Evolutionary conservation across 164 flowering plant genomes (phyloP).

Genomic region (Amborella trichopoda): DNA sequence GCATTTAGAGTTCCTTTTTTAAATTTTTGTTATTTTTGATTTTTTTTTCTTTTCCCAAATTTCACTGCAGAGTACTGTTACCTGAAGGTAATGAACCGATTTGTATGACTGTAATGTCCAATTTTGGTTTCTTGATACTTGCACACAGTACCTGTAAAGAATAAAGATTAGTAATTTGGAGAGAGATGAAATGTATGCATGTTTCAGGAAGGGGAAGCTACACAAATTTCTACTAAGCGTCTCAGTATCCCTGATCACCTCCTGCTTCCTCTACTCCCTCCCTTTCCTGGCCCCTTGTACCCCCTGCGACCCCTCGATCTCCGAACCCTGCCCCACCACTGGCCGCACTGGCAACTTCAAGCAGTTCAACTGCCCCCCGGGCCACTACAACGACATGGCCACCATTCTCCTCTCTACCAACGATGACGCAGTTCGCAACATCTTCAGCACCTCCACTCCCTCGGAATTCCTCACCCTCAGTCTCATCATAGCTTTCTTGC

Average conservation of each 20-base stretch:
- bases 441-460: conserved; percentile 39
- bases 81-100: too few relatives aligned
- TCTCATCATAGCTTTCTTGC: conserved; percentile 47
- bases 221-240: conserved; percentile 50
- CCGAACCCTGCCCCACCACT: conserved; percentile 50
- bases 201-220: conserved; percentile 58
- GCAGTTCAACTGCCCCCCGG: conserved; percentile 63
- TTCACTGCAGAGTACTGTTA: too few relatives aligned
- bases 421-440: conserved; percentile 81
- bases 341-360: conserved; percentile 80
- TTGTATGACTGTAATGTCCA: too few relatives aligned
- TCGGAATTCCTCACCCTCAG: conserved; percentile 42
- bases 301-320: conserved; percentile 47
- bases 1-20: too few relatives aligned
- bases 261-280: conserved; percentile 63
- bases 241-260: conserved; percentile 64
- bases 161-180: too few relatives aligned
- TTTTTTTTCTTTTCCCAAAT: too few relatives aligned
- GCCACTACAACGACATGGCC: conserved; percentile 87
- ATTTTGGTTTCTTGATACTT: too few relatives aligned
- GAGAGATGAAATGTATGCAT: too few relatives aligned
- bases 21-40: too few relatives aligned
- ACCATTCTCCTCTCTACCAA: conserved; percentile 80
- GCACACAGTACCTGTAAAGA: too few relatives aligned
- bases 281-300: conserved; percentile 74